phyloP scores from a whole-genome alignment of 2,329 filamentous ascomycete species.

The Exophiala phaeomuriformis region DNA sequence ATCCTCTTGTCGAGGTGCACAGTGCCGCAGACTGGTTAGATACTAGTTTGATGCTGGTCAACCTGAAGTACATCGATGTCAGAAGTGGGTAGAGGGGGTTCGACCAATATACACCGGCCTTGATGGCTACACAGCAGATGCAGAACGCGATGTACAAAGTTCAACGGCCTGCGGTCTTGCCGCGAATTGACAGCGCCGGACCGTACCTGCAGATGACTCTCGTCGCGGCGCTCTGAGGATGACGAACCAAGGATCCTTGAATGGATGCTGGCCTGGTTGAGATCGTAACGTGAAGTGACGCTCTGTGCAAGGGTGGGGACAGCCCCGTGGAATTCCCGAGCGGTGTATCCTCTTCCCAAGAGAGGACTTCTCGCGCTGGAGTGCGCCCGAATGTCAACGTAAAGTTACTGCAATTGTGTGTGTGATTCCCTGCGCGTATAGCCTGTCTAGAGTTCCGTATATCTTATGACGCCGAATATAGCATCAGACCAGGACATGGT shows the following conservation, averaged over 20 bases:
- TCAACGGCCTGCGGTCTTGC: constrained; percentile 14
- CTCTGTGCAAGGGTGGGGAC: not conserved
- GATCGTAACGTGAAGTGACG: constrained; percentile 10
- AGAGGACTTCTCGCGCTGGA: not conserved
- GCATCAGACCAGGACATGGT: constrained; percentile 19
- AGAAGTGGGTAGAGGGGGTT: not conserved
- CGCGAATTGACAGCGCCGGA: constrained; percentile 4
- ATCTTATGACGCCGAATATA: constrained; percentile 5
- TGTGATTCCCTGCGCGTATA: constrained; percentile 2
- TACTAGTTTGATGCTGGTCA: constrained; percentile 7
- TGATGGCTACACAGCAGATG: constrained; percentile 19
- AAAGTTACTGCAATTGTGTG: not conserved
- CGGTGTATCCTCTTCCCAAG: not conserved
- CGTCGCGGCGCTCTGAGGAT: constrained; percentile 8
- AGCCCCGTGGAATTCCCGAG: not conserved
- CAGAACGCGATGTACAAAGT: not conserved
- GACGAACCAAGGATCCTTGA: constrained; percentile 13
- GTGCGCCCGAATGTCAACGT: not conserved
- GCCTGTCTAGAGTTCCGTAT: not conserved
- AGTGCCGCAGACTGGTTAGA: not conserved
- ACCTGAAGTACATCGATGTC: constrained; percentile 2
- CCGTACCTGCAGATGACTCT: constrained; percentile 18
- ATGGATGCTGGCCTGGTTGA: constrained; percentile 13
- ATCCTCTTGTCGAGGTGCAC: constrained; percentile 9
- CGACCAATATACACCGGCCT: constrained; percentile 3